Evolutionary conservation across 352 stramenopile species (phyloP), one percentile per base, ranked within the genome.

Genomic region (Aphanomyces stellatus): DNA sequence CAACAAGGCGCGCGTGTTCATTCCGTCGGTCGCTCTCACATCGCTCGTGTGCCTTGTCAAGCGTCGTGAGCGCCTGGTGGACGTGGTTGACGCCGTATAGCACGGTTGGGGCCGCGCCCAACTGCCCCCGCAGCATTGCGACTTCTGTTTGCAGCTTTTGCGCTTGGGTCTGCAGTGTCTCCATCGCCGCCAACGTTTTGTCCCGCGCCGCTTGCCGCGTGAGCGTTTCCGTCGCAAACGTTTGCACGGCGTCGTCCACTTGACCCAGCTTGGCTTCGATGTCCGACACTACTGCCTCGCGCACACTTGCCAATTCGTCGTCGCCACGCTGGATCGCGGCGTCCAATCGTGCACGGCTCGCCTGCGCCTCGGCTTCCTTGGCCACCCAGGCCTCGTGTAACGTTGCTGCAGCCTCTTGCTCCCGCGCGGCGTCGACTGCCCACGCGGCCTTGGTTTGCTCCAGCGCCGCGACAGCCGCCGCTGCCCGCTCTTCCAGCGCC

Each of bases 201-300:
- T 79, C 75, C n/a, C 70, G 69, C 51, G 79, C 76, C 7, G 76
- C 70, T 55, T 84, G 74, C 51, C 65, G 77, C 4, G 76, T 67
- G 13, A 88, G 69, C 30, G 69, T 76, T 0, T 65, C 69, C n/a
- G 66, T 76, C 22, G 80, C 73, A 1, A 67, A 69, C 6, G 73
- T 48, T 4, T 74, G 72, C 19, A 77, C 67, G 5, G 70, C 73
- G n/a, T 73, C 49, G 28, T 86, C 78, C 42, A 81, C 78, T 60
- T 83, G 75, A 7, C 56, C 67, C 53, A 83, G 76, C 17, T 86
- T 74, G 10, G 70, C 69, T 30, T 86, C 78, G 24, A 88, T 57
- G 49, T 85, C 74, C 25, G 72, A 57, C 4, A 73, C 55, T 2
- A 71, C 76, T 19, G 72, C 59, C 25, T 69, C 70, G 34, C 82